Evolutionary conservation across 306 rosid species (phyloP).

Genomic region (Sicyos edulis): DNA sequence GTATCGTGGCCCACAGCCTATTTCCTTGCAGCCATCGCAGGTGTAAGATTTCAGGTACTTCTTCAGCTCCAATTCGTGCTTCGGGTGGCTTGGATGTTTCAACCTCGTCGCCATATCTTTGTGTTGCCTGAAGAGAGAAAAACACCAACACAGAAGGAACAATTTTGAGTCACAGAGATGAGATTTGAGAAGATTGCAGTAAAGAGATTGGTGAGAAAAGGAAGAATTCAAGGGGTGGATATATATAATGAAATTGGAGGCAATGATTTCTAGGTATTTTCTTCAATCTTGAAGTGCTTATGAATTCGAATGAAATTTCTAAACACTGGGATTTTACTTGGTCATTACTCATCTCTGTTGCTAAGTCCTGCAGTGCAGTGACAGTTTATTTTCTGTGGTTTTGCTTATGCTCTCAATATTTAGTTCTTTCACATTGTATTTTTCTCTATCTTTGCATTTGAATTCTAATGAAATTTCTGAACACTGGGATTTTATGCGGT

Average conservation of each 20-base stretch:
- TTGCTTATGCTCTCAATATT: not conserved
- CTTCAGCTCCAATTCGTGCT: slow-evolving; percentile 18
- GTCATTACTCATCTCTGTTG: not conserved
- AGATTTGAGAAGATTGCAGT: not conserved
- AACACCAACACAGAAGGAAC: not conserved
- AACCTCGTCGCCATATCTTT: not conserved
- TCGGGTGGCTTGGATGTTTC: not conserved
- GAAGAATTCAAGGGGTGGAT: not conserved
- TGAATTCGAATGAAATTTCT: not conserved
- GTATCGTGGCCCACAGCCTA: slow-evolving; percentile 21
- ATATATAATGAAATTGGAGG: not conserved
- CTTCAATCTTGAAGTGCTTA: not conserved
- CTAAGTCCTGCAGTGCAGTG: not conserved
- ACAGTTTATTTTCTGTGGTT: not conserved
- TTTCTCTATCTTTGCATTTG: not conserved
- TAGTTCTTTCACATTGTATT: not conserved
- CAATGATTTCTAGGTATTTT: not conserved
- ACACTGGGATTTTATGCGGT: not conserved
- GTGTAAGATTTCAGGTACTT: slow-evolving; percentile 17
- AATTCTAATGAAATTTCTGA: not conserved
- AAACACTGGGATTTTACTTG: not conserved
- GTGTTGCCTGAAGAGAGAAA: not conserved
- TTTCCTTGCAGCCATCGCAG: slow-evolving; percentile 25
- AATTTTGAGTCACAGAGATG: not conserved
- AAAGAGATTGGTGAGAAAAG: not conserved